Percentiles rank a stretch among this genome's conserved stretches.
Conservation (phyloP, 495 filamentous ascomycete species). For the Rhypophila decipiens region DNA sequence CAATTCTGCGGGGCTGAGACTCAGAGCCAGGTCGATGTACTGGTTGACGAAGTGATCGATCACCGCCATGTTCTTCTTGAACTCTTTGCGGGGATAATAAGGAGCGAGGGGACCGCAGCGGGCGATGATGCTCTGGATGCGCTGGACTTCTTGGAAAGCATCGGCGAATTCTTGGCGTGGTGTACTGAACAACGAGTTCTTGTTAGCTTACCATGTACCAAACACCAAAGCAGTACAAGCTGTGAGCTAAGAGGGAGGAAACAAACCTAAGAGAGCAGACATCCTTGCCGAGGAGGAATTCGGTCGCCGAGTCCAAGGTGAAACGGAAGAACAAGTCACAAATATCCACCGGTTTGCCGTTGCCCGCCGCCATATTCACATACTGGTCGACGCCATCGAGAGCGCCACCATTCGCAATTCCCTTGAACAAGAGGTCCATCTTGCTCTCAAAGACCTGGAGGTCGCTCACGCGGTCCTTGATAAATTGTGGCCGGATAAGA, state of each 20-base stretch:
- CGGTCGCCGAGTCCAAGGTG: slow-evolving; percentile 76
- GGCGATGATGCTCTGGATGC: slow-evolving; percentile 54
- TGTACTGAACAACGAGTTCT: too few species aligned
- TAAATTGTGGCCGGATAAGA: slow-evolving; percentile 78
- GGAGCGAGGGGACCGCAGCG: slow-evolving; percentile 51
- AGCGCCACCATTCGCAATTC: slow-evolving; percentile 53
- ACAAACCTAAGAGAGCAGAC: slow-evolving; percentile 58
- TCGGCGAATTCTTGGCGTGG: slow-evolving; percentile 55
- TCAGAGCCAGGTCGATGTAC: slow-evolving; percentile 62
- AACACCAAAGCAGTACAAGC: too few species aligned
- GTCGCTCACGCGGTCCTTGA: slow-evolving; percentile 72
- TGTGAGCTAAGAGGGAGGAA: neutral
- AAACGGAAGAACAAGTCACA: slow-evolving; percentile 70
- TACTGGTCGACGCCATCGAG: slow-evolving; percentile 33
- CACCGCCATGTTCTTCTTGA: slow-evolving; percentile 54
- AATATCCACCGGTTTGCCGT: slow-evolving; percentile 57
- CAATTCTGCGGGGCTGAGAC: slow-evolving; percentile 55
- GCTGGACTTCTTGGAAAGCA: slow-evolving; percentile 67
- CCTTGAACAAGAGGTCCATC: slow-evolving; percentile 54
- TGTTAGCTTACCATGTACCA: too few species aligned
- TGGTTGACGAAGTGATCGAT: slow-evolving; percentile 70
- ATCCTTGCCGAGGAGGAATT: slow-evolving; percentile 76
- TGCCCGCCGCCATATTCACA: slow-evolving; percentile 37
- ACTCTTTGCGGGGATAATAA: slow-evolving; percentile 52
- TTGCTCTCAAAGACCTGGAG: slow-evolving; percentile 75